Conservation (phyloP, 129 eudicot species). For the Glebionis coronaria region DNA sequence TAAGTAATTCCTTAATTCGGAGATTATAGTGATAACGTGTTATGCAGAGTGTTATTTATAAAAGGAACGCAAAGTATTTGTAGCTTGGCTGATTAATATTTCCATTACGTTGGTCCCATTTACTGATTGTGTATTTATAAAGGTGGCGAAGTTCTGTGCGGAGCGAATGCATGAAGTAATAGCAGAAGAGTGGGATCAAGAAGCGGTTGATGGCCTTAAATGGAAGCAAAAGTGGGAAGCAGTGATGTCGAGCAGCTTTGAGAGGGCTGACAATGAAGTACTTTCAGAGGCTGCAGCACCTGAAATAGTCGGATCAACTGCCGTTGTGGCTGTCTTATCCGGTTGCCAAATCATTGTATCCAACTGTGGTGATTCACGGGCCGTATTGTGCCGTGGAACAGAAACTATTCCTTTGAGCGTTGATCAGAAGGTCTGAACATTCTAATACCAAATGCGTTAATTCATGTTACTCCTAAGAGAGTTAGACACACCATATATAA, state of each 20-base stretch:
- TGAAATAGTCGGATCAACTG: slow-evolving; percentile 85
- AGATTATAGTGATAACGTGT: too few species aligned
- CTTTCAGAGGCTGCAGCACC: slow-evolving; percentile 50
- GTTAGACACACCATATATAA: background rate
- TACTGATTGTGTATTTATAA: background rate
- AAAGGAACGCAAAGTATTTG: too few species aligned
- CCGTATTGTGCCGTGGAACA: slow-evolving; percentile 63
- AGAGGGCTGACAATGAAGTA: slow-evolving; percentile 60
- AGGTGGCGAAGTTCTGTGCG: slow-evolving; percentile 80
- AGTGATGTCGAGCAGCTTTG: slow-evolving; percentile 52
- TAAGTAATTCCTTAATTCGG: too few species aligned
- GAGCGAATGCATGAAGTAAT: slow-evolving; percentile 72
- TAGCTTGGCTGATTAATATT: too few species aligned
- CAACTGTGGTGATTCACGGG: slow-evolving; percentile 89
- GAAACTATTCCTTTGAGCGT: slow-evolving; percentile 64
- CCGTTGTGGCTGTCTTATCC: slow-evolving; percentile 62
- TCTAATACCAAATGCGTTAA: slow-evolving; percentile 7
- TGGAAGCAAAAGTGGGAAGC: slow-evolving; percentile 66
- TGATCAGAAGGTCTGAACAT: slow-evolving; percentile 68
- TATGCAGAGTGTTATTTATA: too few species aligned
- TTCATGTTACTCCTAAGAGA: background rate
- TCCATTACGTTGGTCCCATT: too few species aligned
- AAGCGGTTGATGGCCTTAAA: slow-evolving; percentile 32
- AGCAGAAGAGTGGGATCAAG: slow-evolving; percentile 58
- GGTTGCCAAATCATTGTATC: slow-evolving; percentile 72